phyloP scores from a whole-genome alignment of 331 rosid species.

The Pyracantha coccinea region DNA sequence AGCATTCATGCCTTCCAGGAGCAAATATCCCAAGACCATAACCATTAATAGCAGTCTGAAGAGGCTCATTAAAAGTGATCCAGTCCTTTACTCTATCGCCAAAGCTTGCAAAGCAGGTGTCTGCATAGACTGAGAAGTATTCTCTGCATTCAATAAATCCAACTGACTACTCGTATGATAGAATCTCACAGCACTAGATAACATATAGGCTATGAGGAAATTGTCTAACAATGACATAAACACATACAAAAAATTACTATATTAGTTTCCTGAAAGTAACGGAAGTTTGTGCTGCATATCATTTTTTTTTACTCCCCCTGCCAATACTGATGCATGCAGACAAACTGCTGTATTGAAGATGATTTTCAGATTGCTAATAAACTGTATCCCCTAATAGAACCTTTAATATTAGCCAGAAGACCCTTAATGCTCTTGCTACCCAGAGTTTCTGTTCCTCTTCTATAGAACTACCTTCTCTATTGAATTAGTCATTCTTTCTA shows the following conservation, averaged over 20 bases:
- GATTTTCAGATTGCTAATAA: background rate
- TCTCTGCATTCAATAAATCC: conserved; percentile 46
- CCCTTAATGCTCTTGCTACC: background rate
- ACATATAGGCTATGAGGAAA: background rate
- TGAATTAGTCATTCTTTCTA: too few relatives aligned
- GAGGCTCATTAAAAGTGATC: conserved; percentile 87
- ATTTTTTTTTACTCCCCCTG: background rate
- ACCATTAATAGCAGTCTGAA: conserved; percentile 83
- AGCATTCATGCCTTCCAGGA: conserved; percentile 66
- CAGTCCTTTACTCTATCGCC: conserved; percentile 95
- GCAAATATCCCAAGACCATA: conserved; percentile 50
- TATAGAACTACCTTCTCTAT: background rate
- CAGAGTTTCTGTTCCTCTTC: background rate
- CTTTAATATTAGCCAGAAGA: background rate
- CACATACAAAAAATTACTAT: background rate
- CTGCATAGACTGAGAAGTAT: conserved; percentile 70
- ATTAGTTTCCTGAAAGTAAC: background rate
- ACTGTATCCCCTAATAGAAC: background rate
- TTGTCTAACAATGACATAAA: background rate
- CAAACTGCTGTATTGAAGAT: background rate
- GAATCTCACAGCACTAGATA: background rate
- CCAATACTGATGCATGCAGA: background rate
- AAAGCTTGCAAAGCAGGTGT: conserved; percentile 82
- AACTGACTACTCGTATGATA: background rate
- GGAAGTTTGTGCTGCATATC: background rate